phyloP scores from a whole-genome alignment of 192 early-diverging fungal genomes.

The Linnemannia exigua region DNA sequence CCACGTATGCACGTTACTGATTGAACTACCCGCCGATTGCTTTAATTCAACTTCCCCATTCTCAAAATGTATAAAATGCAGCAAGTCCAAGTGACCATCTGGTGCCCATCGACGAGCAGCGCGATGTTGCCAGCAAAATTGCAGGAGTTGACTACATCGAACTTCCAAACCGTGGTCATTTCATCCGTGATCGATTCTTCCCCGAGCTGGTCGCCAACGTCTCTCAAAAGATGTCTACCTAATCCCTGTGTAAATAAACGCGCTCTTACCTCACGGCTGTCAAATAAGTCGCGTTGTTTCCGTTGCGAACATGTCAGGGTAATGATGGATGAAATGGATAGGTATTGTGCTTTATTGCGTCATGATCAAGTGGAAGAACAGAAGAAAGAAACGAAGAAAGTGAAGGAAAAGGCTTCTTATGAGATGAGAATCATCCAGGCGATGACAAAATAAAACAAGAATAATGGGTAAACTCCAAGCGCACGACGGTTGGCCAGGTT shows the following conservation, averaged over 20 bases:
- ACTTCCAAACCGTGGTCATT: constrained; percentile 57
- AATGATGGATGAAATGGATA: not conserved
- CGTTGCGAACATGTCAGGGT: no score
- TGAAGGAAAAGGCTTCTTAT: constrained; percentile 22
- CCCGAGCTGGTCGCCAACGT: constrained; percentile 57
- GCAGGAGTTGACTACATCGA: constrained; percentile 51
- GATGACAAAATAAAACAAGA: constrained; percentile 95
- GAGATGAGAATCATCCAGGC: constrained; percentile 94
- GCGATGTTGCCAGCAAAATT: constrained; percentile 54
- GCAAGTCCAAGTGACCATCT: constrained; percentile 49
- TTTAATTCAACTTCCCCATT: not conserved
- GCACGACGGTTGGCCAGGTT: constrained; percentile 88
- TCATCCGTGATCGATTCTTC: constrained; percentile 41
- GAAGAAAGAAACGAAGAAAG: not conserved
- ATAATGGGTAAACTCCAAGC: constrained; percentile 95
- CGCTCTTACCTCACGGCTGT: no score
- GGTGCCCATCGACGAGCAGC: constrained; percentile 60
- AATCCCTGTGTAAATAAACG: not conserved
- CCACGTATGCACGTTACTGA: not conserved
- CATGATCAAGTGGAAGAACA: not conserved
- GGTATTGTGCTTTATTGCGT: not conserved
- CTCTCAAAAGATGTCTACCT: constrained; percentile 32
- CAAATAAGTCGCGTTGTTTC: no score
- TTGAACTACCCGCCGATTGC: not conserved
- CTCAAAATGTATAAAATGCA: not conserved